Percentiles rank a stretch among this genome's conserved stretches.
Evolutionary conservation across 2,329 filamentous ascomycete species (phyloP).

Genomic region (Endoconidiophora laricicola): DNA sequence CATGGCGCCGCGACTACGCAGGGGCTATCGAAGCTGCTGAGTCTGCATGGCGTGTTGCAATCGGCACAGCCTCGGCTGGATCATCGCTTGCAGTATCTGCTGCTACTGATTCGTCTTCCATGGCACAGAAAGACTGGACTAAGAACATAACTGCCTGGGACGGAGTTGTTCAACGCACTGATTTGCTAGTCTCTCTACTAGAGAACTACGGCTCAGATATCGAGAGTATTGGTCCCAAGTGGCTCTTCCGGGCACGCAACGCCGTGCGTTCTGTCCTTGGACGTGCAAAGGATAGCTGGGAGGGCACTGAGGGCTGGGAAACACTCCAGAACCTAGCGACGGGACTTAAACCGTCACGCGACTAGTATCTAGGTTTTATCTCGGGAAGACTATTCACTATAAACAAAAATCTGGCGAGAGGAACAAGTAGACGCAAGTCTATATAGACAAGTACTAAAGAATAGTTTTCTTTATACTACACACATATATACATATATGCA

Average conservation of each 20-base stretch:
- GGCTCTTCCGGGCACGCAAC: conserved; percentile 77
- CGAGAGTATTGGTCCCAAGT: conserved; percentile 56
- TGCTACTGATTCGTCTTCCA: conserved; percentile 3
- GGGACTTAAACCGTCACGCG: conserved; percentile 27
- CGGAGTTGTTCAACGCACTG: conserved; percentile 58
- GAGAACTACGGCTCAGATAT: conserved; percentile 57
- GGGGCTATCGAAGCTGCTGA: conserved; percentile 72
- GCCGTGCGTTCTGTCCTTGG: conserved; percentile 72
- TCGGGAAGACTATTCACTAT: background rate
- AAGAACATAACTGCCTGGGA: conserved; percentile 50
- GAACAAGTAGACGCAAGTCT: background rate
- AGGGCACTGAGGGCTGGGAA: conserved; percentile 54
- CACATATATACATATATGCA: too few species aligned
- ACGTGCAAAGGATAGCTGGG: conserved; percentile 67
- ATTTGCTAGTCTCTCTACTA: conserved; percentile 66
- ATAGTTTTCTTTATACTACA: too few species aligned
- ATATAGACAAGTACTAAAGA: too few species aligned
- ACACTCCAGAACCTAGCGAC: conserved; percentile 40
- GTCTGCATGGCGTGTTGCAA: conserved; percentile 68
- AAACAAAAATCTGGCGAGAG: background rate
- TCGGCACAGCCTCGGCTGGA: conserved; percentile 30
- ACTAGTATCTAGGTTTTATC: background rate
- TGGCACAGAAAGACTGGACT: conserved; percentile 21
- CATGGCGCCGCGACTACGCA: conserved; percentile 54
- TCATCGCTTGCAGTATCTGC: conserved; percentile 28